Percentiles rank a stretch among this genome's conserved stretches.
phyloP scores from a whole-genome alignment of 1,284 basidiomycete species.

The Afroboletus lepidellus region DNA sequence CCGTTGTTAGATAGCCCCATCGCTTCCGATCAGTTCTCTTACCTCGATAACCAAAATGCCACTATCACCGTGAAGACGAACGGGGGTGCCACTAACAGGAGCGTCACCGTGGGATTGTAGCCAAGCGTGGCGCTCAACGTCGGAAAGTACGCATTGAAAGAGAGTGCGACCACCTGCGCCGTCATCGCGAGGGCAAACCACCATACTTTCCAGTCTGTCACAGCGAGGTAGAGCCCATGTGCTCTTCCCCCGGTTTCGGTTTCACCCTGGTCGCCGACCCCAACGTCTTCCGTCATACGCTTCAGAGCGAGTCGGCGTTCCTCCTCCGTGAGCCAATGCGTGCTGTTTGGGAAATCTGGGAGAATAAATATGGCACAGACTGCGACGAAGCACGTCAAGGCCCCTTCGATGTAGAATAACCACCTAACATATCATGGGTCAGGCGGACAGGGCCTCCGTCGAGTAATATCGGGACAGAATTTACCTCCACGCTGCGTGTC shows the following conservation, averaged over 20 bases:
- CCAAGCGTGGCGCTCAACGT: conserved; percentile 71
- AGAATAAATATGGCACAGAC: conserved; percentile 63
- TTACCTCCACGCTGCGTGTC: conserved; percentile 72
- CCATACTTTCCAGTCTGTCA: conserved; percentile 67
- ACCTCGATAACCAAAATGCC: conserved; percentile 53
- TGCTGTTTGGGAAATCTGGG: conserved; percentile 72
- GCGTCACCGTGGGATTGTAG: conserved; percentile 60
- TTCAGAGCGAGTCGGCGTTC: conserved; percentile 69
- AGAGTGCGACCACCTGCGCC: conserved; percentile 41
- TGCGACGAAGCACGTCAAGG: conserved; percentile 65
- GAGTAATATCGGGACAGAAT: neutral
- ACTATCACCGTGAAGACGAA: conserved; percentile 68
- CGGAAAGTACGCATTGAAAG: conserved; percentile 80
- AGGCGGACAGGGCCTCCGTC: conserved; percentile 22
- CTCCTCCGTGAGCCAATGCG: conserved; percentile 57
- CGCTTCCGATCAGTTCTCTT: conserved; percentile 5
- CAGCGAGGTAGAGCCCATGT: conserved; percentile 55
- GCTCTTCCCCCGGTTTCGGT: conserved; percentile 31
- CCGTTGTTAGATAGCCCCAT: conserved; percentile 12
- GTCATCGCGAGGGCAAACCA: conserved; percentile 54
- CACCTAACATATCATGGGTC: conserved; percentile 27
- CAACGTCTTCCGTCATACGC: conserved; percentile 75
- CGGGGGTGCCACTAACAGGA: conserved; percentile 77
- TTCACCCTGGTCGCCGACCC: conserved; percentile 31
- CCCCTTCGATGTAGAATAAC: conserved; percentile 77